These are phyloP conservation scores for Phytophthora europaea DNA, from an alignment of 352 stramenopile genomes.

Conservation along the genomic window DNA sequence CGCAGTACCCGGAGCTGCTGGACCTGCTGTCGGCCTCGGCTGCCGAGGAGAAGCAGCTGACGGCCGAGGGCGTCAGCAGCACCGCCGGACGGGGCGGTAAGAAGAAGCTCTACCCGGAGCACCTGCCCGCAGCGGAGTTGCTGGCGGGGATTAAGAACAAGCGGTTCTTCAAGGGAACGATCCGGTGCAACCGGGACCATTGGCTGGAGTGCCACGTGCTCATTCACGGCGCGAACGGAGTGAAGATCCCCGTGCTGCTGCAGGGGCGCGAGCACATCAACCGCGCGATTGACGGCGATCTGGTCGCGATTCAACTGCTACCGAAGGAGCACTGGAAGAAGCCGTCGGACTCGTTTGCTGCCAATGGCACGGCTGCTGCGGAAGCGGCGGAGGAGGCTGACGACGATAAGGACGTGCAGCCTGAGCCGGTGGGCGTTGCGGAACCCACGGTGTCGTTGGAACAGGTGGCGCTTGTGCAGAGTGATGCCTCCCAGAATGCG, in stretches of 20 bases:
- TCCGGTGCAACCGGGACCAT: conserved; percentile 90
- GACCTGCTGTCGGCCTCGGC: conserved; percentile 63
- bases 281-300: conserved; percentile 97
- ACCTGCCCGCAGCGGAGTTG: conserved; percentile 82
- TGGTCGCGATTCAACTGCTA: conserved; percentile 97
- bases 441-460: conserved; percentile 76
- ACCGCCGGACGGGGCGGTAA: conserved; percentile 43
- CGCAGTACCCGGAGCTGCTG: conserved; percentile 59
- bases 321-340: conserved; percentile 86
- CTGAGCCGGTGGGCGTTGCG: conserved; percentile 51
- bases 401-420: conserved; percentile 44
- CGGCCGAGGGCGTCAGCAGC: conserved; percentile 53
- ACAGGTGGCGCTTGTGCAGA: conserved; percentile 69
- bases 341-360: conserved; percentile 73
- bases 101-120: conserved; percentile 81
- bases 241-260: conserved; percentile 77
- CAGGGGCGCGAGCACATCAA: conserved; percentile 94
- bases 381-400: conserved; percentile 59
- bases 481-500: conserved; percentile 52
- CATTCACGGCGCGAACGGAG: conserved; percentile 72
- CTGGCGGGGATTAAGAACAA: conserved; percentile 89
- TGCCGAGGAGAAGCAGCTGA: conserved; percentile 36
- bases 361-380: conserved; percentile 49
- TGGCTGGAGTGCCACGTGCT: conserved; percentile 85
- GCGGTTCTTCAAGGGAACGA: conserved; percentile 89